Percentiles rank a stretch among this genome's conserved stretches.
Evolutionary conservation across 345 rosid genomes (phyloP).

Genomic region (Populus nigra): DNA sequence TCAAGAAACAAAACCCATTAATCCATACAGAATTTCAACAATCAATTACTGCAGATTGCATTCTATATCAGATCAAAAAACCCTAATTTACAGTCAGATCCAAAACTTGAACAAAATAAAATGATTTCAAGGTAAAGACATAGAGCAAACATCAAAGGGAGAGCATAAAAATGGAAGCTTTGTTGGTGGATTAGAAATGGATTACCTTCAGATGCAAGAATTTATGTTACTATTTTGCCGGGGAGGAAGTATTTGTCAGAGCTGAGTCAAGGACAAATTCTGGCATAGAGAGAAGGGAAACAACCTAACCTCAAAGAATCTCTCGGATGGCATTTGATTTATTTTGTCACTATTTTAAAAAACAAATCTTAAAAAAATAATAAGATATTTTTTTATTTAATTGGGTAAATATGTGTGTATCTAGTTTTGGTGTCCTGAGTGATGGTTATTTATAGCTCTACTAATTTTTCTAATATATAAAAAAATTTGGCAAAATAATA

Average conservation of each 20-base stretch:
- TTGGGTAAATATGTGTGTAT: too few relatives aligned
- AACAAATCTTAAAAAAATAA: not conserved
- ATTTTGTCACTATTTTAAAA: constrained; percentile 21
- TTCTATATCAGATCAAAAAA: constrained; percentile 8
- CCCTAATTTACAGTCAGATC: constrained; percentile 34
- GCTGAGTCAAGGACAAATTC: constrained; percentile 9
- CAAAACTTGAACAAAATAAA: constrained; percentile 14
- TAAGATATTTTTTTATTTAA: not conserved
- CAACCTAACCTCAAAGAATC: constrained; percentile 10
- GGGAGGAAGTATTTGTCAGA: constrained; percentile 8
- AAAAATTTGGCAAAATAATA: too few relatives aligned
- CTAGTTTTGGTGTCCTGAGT: too few relatives aligned
- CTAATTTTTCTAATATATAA: too few relatives aligned
- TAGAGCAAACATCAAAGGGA: constrained; percentile 13
- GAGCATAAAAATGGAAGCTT: constrained; percentile 18
- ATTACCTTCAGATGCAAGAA: constrained; percentile 32
- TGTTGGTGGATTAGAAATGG: constrained; percentile 6
- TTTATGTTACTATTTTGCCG: not conserved
- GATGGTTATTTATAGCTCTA: too few relatives aligned
- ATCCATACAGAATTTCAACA: constrained; percentile 13
- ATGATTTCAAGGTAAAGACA: not conserved
- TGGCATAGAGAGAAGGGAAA: constrained; percentile 6
- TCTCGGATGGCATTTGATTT: constrained; percentile 3
- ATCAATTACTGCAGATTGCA: not conserved
- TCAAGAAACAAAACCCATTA: constrained; percentile 24